Conservation (phyloP, 176 grass and related monocot genomes). For the Miscanthus lutarioriparius region DNA sequence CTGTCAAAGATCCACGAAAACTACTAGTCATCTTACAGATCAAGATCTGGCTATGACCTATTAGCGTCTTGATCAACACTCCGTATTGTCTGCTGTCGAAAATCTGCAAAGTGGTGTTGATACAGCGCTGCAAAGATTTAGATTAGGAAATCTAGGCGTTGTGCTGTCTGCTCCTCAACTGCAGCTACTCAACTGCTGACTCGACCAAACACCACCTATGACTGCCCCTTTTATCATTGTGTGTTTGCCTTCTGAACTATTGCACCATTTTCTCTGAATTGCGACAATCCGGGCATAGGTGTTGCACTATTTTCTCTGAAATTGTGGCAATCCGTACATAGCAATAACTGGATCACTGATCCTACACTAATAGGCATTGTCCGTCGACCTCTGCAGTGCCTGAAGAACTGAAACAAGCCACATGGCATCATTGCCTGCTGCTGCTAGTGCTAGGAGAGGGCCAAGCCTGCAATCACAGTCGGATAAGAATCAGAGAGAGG, state of each 20-base stretch:
- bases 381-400: not conserved
- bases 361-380: conserved; percentile 12
- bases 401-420: conserved; percentile 7
- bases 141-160: not conserved
- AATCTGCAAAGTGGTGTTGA: not conserved
- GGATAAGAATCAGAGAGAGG: not conserved
- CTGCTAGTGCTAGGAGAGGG: not conserved
- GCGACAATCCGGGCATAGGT: not conserved
- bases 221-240: conserved; percentile 12
- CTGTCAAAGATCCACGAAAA: not conserved
- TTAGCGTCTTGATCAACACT: not conserved
- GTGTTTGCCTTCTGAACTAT: conserved; percentile 16
- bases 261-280: conserved; percentile 10
- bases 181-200: not conserved
- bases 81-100: not conserved
- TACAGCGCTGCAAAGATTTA: too few species aligned
- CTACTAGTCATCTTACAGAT: not conserved
- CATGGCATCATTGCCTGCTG: conserved; percentile 35
- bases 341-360: conserved; percentile 29
- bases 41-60: not conserved
- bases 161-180: conserved; percentile 6
- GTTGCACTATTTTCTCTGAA: not conserved
- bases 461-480: conserved; percentile 15
- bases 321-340: not conserved
- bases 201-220: conserved; percentile 4